These are phyloP conservation scores for Neurospora hispaniola DNA, from an alignment of 495 filamentous ascomycete species.

Conservation along the genomic window DNA sequence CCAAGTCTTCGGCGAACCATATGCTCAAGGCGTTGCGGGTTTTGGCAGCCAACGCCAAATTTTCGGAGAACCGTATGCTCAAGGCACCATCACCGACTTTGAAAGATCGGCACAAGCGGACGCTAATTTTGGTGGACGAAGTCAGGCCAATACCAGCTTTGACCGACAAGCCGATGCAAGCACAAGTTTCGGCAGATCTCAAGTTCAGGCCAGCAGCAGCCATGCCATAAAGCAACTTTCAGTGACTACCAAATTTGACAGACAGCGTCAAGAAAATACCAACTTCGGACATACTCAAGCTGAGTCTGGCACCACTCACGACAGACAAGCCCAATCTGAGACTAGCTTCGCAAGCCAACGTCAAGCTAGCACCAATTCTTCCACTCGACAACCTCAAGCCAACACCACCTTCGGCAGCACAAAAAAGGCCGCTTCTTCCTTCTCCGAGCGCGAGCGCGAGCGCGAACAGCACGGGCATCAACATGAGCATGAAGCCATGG, in stretches of 20 bases:
- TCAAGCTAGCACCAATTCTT: not conserved
- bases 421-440: not conserved
- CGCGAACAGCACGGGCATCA: not conserved
- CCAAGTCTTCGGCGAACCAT: not conserved
- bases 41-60: not conserved
- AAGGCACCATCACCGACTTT: not conserved
- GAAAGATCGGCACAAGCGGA: not conserved
- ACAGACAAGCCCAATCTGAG: not conserved
- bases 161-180: not conserved
- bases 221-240: not conserved
- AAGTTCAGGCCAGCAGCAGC: not conserved
- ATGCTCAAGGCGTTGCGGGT: not conserved
- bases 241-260: not conserved
- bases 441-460: not conserved
- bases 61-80: not conserved
- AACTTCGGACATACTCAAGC: not conserved
- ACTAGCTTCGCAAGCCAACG: not conserved
- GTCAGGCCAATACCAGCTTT: not conserved
- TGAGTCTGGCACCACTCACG: not conserved
- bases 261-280: not conserved
- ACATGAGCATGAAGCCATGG: not conserved
- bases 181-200: not conserved
- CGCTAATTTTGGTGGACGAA: not conserved
- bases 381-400: not conserved
- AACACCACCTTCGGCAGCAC: not conserved